Base-by-base conservation (phyloP, 2,329 filamentous ascomycete species). In the Magnaporthiopsis poae region DNA sequence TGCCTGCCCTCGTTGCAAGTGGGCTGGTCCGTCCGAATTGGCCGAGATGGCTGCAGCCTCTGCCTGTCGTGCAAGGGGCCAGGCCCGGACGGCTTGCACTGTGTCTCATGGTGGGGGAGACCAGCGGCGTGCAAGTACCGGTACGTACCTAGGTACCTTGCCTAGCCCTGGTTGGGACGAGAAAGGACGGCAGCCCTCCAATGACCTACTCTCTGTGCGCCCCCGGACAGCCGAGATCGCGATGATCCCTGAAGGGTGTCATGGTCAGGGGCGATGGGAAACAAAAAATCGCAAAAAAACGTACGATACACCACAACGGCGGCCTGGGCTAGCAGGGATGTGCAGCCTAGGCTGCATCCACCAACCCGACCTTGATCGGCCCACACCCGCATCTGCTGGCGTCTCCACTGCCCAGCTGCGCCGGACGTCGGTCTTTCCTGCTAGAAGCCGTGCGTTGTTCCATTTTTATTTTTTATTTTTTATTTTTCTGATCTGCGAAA, bases 301-400 rank as follows among this genome's bases (percentile, higher is more conserved):
- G 71, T 75, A 74, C 72, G 74, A 75, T 75, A 70, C 46, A 56
- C 46, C 21, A 35, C 69, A 65, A 69, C 67, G 69, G 70, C 66
- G 59, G 70, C 69, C 67, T 70, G 62, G 52, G 64, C 61, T 62
- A 33, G 33, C 61, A 33, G 21, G 61, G 61, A 25, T 25, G 64
- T 68, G 65, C 56, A 56, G 46, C 46, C 39, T 21, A 56, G 46
- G 46, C n/a, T 56, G 46, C 46, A 56, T 56, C 46, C 46, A 56
- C 46, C 46, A n/a, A n/a, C 46, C 46, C 46, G 18, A 56, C 46
- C 21, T 56, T 56, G 46, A 56, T 56, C 46, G 46, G 46, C n/a
- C 46, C 46, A 56, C 46, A n/a, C 46, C 46, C 46, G 46, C 46
- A 18, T 56, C 46, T 21, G n/a, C 18, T n/a, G 5, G 18, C 5